Base-by-base conservation (phyloP, 2,329 filamentous ascomycete genomes). In the Myriosclerotinia curreyana region DNA sequence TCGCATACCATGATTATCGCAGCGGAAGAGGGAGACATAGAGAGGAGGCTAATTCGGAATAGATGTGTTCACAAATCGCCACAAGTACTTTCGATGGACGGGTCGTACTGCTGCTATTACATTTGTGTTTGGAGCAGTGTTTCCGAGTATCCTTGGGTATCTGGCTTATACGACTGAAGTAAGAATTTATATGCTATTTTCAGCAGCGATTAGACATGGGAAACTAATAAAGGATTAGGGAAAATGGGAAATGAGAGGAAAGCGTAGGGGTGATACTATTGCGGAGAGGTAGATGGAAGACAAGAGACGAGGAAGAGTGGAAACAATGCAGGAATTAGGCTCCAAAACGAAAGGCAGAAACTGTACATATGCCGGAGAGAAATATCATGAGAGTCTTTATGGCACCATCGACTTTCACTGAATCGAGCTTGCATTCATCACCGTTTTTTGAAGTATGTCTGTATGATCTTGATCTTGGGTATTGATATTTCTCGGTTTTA, bases 81-180 rank as follows among this genome's bases (percentile, higher is more conserved):
- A 93, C 85, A 92, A 92, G 80, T 96, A 91, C 85, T 99, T 98
- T 85, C 86, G 92, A 77, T 98, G 92, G 91, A 98, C 90, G 44
- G 84, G 86, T 60, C 84, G 90, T 74, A 96, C 92, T 53, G 92
- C 91, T 38, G 86, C 85, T 79, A 78, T 97, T 73, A 87, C 88
- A 5, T 86, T 97, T 75, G 81, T 88, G 69, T 97, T 94, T 77
- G 83, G 89, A 65, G 79, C 87, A 42, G 79, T 88, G 62, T 84
- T 97, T 51, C 95, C 95, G 9, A 77, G 79, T 49, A 80, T 90
- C 64, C 72, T 96, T 70, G 87, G 87, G 54, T 87, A 87, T 74
- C 74, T 91, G 64, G 91, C 86, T 65, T 96, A 90, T 76, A 86
- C 85, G 74, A 93, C 88, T 67, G 94, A 98, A 74, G 95, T 98